Evolutionary conservation across 2,329 filamentous ascomycete genomes (phyloP).

Genomic region (Sporothrix brunneoviolacea): DNA sequence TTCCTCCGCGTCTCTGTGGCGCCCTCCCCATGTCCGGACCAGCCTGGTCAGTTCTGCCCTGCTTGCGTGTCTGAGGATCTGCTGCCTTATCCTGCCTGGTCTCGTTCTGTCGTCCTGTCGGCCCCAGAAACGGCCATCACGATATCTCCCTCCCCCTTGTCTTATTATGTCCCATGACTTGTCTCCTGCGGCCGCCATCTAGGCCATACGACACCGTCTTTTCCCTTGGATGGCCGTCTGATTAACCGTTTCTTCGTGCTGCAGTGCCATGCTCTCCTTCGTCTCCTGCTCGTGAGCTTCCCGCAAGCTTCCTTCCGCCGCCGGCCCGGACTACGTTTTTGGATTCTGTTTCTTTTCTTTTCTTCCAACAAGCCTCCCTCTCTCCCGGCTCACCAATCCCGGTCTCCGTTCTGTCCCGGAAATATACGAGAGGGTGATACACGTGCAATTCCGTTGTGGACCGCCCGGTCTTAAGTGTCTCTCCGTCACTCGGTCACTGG

Average conservation of each 20-base stretch:
- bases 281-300: background rate
- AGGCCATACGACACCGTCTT: background rate
- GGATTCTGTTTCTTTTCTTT: background rate
- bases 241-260: background rate
- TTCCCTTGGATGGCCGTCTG: background rate
- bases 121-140: background rate
- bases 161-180: background rate
- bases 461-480: no score
- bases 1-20: background rate
- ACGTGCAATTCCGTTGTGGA: background rate
- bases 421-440: no score
- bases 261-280: constrained; percentile 3
- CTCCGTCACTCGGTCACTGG: background rate
- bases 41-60: constrained; percentile 9
- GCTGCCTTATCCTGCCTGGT: no score
- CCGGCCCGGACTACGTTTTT: no score
- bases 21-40: background rate
- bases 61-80: no score
- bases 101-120: background rate
- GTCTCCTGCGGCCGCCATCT: background rate
- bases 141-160: background rate
- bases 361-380: background rate
- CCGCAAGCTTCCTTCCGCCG: background rate
- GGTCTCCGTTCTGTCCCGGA: no score
- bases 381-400: no score